Conservation (phyloP, 2,329 filamentous ascomycete genomes). For the Volutella citrinella region DNA sequence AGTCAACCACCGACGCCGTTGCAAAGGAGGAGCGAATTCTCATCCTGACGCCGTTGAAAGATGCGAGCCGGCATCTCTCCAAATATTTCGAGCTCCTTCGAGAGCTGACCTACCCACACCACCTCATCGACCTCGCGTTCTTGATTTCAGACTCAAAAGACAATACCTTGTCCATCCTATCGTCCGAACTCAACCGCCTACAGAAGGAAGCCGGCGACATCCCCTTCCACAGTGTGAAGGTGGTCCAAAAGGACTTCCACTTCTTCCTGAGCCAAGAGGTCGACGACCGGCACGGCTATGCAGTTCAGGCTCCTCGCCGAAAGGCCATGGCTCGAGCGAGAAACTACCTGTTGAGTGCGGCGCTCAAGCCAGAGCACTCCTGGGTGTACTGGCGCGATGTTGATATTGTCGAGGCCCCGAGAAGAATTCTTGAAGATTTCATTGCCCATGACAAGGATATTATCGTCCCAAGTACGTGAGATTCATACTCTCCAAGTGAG, state of each 20-base stretch:
- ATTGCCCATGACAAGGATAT: constrained; percentile 91
- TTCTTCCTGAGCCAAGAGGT: constrained; percentile 73
- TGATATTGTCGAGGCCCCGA: constrained; percentile 88
- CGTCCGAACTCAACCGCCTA: constrained; percentile 81
- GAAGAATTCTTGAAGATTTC: constrained; percentile 88
- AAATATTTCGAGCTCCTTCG: constrained; percentile 93
- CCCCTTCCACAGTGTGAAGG: constrained; percentile 79
- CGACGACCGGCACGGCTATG: constrained; percentile 78
- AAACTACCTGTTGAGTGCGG: constrained; percentile 83
- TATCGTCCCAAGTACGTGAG: constrained; percentile 82
- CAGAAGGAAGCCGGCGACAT: constrained; percentile 77
- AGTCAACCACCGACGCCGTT: constrained; percentile 74
- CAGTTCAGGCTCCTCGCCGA: constrained; percentile 82
- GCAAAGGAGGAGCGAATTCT: constrained; percentile 83
- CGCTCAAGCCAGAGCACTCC: constrained; percentile 88
- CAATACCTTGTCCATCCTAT: constrained; percentile 84
- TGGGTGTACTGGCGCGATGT: constrained; percentile 99
- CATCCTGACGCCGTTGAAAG: constrained; percentile 88
- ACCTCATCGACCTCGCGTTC: constrained; percentile 92
- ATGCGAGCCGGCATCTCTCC: constrained; percentile 76
- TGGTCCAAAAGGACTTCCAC: constrained; percentile 91
- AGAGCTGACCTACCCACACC: constrained; percentile 88
- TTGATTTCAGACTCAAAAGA: constrained; percentile 89
- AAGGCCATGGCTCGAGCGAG: constrained; percentile 87
- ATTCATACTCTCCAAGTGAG: too few relatives aligned